phyloP scores from a whole-genome alignment of 192 early-diverging fungal species.

The Backusella australiensis region DNA sequence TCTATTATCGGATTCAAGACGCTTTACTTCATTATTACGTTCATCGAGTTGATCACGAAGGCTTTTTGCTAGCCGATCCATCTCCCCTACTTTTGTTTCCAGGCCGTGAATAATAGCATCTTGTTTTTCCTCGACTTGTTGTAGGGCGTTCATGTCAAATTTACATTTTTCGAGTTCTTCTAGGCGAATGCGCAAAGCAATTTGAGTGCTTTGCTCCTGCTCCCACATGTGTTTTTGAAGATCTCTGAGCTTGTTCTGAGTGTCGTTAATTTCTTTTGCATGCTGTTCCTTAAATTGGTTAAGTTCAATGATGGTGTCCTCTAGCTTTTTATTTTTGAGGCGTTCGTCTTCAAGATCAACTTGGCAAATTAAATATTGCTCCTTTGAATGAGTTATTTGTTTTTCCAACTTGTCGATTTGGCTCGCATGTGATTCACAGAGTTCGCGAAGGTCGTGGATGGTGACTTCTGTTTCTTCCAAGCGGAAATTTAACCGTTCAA shows the following conservation, averaged over 20 bases:
- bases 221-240: slow-evolving; percentile 27
- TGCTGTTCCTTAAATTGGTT: not conserved
- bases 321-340: not conserved
- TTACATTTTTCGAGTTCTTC: slow-evolving; percentile 29
- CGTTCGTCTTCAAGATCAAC: not conserved
- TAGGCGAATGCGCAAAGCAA: slow-evolving; percentile 13
- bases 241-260: not conserved
- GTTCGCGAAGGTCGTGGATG: not conserved
- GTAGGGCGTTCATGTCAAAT: slow-evolving; percentile 17
- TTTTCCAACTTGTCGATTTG: not conserved
- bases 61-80: slow-evolving; percentile 6
- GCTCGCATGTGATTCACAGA: not conserved
- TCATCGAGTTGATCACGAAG: slow-evolving; percentile 21
- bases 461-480: not conserved
- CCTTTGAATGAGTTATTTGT: not conserved
- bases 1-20: slow-evolving; percentile 13
- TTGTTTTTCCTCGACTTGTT: slow-evolving; percentile 29
- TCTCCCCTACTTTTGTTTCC: slow-evolving; percentile 26
- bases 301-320: not conserved
- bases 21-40: slow-evolving; percentile 7
- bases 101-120: slow-evolving; percentile 22
- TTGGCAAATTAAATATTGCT: not conserved
- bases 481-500: not conserved
- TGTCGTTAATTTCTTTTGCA: not conserved
- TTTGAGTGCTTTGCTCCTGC: slow-evolving; percentile 27